phyloP scores from a whole-genome alignment of 352 stramenopile species.

The Peronospora destructor region DNA sequence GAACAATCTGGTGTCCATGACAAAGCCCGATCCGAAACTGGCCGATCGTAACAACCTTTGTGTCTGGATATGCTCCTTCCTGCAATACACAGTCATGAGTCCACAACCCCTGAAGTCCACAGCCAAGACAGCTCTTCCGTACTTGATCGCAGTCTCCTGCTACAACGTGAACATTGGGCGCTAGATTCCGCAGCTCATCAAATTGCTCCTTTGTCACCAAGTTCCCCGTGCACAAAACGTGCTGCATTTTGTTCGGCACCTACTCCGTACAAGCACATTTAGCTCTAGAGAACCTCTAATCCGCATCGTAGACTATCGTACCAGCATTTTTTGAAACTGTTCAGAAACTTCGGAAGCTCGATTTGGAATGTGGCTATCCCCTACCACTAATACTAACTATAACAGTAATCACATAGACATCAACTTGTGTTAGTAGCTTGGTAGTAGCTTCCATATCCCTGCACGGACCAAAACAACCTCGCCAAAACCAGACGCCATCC shows the following conservation, averaged over 20 bases:
- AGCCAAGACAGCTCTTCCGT: not conserved
- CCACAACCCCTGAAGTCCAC: too few species aligned
- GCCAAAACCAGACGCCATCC: conserved; percentile 42
- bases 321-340: conserved; percentile 93
- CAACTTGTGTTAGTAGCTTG: too few species aligned
- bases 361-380: conserved; percentile 95
- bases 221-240: conserved; percentile 98
- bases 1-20: conserved; percentile 95
- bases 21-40: conserved; percentile 96
- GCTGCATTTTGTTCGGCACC: conserved; percentile 97
- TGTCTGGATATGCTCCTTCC: conserved; percentile 88
- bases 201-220: conserved; percentile 92
- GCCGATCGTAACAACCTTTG: conserved; percentile 93
- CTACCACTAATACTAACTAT: conserved; percentile 94
- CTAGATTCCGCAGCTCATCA: conserved; percentile 91
- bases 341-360: conserved; percentile 91
- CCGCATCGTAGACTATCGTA: conserved; percentile 8
- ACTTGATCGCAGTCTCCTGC: conserved; percentile 92
- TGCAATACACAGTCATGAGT: conserved; percentile 12
- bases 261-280: conserved; percentile 26
- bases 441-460: too few species aligned
- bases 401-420: too few species aligned
- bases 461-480: conserved; percentile 27
- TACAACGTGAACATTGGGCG: conserved; percentile 95
- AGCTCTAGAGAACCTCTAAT: too few species aligned